phyloP scores from a whole-genome alignment of 1,139 yeast genomes.

The Meyerozyma guilliermondii region DNA sequence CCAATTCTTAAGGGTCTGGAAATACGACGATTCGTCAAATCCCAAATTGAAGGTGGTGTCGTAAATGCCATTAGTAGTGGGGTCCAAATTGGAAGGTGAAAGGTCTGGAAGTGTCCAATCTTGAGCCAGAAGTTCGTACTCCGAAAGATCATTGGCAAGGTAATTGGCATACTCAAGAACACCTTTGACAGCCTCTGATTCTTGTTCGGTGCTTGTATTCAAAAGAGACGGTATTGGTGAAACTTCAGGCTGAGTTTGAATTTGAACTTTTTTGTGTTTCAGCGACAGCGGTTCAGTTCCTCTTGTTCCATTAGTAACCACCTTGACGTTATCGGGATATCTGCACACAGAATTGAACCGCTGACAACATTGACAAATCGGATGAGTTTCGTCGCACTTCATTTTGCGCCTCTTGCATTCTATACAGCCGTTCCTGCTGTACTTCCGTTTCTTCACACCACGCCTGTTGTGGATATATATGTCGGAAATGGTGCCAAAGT shows the following conservation, averaged over 20 bases:
- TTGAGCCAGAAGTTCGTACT: not conserved
- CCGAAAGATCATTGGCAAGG: not conserved
- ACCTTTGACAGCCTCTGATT: not conserved
- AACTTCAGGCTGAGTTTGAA: too few species aligned
- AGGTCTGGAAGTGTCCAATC: not conserved
- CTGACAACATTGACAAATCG: constrained; percentile 38
- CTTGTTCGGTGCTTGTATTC: not conserved
- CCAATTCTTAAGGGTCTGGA: not conserved
- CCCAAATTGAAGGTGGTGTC: not conserved
- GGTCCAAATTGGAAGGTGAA: not conserved
- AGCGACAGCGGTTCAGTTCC: too few species aligned
- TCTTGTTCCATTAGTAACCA: not conserved
- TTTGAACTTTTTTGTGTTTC: too few species aligned
- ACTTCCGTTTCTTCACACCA: constrained; percentile 38
- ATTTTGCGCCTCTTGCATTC: constrained; percentile 61
- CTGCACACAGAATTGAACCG: constrained; percentile 22
- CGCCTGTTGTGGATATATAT: not conserved
- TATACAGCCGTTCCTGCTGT: constrained; percentile 57
- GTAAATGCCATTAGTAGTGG: not conserved
- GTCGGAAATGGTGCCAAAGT: not conserved
- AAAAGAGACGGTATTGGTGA: too few species aligned
- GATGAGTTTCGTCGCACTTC: constrained; percentile 31
- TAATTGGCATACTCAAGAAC: constrained; percentile 1
- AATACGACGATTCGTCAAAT: not conserved
- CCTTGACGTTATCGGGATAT: not conserved